Percentiles rank a stretch among this genome's conserved stretches.
These are phyloP conservation scores for Xylaria sp. DNA, from an alignment of 2,329 filamentous ascomycete genomes.

Conservation along the genomic window DNA sequence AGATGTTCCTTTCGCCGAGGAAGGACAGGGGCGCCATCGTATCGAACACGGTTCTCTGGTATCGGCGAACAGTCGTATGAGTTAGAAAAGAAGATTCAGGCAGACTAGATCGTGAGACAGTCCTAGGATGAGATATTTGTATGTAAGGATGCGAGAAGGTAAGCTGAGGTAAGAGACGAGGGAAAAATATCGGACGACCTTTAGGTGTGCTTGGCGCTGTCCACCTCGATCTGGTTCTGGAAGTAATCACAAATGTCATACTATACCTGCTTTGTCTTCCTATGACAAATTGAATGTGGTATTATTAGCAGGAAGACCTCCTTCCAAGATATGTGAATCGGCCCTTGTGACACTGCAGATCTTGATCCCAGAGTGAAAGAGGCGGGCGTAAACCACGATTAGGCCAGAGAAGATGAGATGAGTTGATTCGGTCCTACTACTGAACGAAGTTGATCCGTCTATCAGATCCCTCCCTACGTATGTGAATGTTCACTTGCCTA, in stretches of 20 bases:
- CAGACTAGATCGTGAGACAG: background rate
- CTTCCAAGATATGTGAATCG: background rate
- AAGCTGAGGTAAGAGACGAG: background rate
- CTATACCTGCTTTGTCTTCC: no score
- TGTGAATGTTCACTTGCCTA: constrained; percentile 2
- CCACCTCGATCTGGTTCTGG: background rate
- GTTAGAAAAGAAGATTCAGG: background rate
- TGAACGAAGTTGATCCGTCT: background rate
- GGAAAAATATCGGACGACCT: background rate
- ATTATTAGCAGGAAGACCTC: no score
- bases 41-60: background rate
- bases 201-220: background rate
- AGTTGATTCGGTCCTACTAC: background rate
- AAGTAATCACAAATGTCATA: background rate
- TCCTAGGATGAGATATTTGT: background rate
- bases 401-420: background rate
- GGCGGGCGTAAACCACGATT: background rate
- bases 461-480: background rate
- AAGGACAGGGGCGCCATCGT: constrained; percentile 27
- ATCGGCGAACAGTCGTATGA: background rate
- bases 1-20: constrained; percentile 28
- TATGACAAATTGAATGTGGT: no score
- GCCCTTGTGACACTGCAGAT: background rate
- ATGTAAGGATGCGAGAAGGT: background rate
- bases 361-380: background rate